Evolutionary conservation across 352 stramenopile species (phyloP).

Genomic region (Phytopythium delawarense): DNA sequence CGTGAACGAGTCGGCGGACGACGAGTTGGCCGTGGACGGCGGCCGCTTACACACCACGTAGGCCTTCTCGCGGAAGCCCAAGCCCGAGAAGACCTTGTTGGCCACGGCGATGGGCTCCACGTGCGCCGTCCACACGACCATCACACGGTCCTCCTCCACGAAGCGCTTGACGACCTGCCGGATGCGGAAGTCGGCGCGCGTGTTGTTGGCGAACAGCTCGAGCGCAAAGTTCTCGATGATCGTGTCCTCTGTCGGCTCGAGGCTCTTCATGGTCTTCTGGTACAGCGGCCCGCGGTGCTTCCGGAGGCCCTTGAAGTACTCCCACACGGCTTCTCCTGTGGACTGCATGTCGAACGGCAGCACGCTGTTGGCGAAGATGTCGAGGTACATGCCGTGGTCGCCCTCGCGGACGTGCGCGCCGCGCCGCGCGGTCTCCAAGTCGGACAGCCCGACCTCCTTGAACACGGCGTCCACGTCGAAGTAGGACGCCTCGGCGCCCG

Average conservation of each 20-base stretch:
- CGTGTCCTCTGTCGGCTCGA: conserved; percentile 16
- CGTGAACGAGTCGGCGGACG: conserved; percentile 21
- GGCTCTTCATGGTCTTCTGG: conserved; percentile 5
- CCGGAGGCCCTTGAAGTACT: conserved; percentile 25
- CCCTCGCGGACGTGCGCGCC: conserved; percentile 23
- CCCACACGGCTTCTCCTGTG: conserved; percentile 35
- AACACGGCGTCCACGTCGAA: conserved; percentile 32
- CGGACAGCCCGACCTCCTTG: conserved; percentile 10
- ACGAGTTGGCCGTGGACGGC: conserved; percentile 10
- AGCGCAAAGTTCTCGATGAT: conserved; percentile 39
- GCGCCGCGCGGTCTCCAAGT: conserved; percentile 15
- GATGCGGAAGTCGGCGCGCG: conserved; percentile 30
- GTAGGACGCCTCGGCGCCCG: conserved; percentile 32
- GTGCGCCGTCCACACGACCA: conserved; percentile 30
- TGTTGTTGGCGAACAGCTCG: conserved; percentile 30
- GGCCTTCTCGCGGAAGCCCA: conserved; percentile 28
- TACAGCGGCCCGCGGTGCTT: conserved; percentile 6
- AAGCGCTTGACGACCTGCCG: conserved; percentile 31
- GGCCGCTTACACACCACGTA: conserved; percentile 29
- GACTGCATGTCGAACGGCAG: conserved; percentile 27
- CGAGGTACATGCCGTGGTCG: conserved; percentile 31
- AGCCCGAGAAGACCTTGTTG: conserved; percentile 23
- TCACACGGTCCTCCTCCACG: conserved; percentile 24
- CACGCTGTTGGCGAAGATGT: conserved; percentile 25
- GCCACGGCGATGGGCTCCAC: conserved; percentile 27